Evolutionary conservation across 1,284 basidiomycete species (phyloP).

Genomic region (Cryptococcus amylolentus): DNA sequence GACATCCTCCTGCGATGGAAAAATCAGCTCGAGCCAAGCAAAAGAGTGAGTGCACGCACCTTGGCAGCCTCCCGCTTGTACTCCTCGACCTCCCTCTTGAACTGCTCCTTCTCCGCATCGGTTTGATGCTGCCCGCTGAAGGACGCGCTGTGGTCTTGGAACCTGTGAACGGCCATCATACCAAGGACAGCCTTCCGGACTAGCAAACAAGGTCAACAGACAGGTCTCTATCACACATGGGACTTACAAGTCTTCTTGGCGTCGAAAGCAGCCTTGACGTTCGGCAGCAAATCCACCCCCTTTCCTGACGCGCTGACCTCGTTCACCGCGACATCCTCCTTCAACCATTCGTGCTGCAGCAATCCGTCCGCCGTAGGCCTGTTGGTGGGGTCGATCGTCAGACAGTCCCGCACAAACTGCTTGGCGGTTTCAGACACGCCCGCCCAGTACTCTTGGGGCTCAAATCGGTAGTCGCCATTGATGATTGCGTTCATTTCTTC

Average conservation of each 20-base stretch:
- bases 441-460: conserved; percentile 82
- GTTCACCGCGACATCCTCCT: conserved; percentile 50
- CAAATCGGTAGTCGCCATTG: conserved; percentile 84
- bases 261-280: conserved; percentile 82
- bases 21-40: neutral
- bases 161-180: conserved; percentile 77
- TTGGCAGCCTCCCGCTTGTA: conserved; percentile 79
- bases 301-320: conserved; percentile 56
- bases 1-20: conserved; percentile 7
- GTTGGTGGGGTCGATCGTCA: conserved; percentile 73
- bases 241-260: conserved; percentile 76
- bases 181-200: conserved; percentile 82
- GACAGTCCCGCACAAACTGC: conserved; percentile 73
- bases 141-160: conserved; percentile 59
- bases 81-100: conserved; percentile 63
- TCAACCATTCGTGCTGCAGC: conserved; percentile 75
- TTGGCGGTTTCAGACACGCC: conserved; percentile 77
- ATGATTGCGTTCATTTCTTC: conserved; percentile 92
- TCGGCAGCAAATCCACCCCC: conserved; percentile 77
- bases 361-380: conserved; percentile 73
- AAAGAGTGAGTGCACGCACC: conserved; percentile 42
- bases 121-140: conserved; percentile 44
- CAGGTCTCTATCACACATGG: neutral
- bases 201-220: conserved; percentile 38
- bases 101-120: conserved; percentile 53